phyloP scores from a whole-genome alignment of 306 rosid species.

The Crotalaria pallida region DNA sequence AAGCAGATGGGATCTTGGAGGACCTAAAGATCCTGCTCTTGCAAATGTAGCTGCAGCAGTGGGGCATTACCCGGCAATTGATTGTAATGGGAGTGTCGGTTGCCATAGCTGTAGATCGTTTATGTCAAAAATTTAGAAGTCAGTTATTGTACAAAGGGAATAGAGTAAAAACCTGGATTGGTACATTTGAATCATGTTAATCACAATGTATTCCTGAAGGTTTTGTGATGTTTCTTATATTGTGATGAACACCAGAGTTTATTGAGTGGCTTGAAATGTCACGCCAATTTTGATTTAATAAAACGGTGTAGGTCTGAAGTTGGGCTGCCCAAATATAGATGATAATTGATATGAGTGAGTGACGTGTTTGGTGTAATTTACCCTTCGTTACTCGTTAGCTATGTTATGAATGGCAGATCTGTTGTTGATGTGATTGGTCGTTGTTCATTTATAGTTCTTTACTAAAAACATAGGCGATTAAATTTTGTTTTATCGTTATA shows the following conservation, averaged over 20 bases:
- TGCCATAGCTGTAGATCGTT: conserved; percentile 49
- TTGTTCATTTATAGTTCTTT: conserved; percentile 18
- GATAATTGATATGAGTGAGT: conserved; percentile 19
- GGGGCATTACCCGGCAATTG: conserved; percentile 46
- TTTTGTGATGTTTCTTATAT: conserved; percentile 32
- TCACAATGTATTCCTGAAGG: conserved; percentile 50
- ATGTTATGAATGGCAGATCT: conserved; percentile 22
- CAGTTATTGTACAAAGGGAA: conserved; percentile 55
- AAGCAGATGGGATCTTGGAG: conserved; percentile 74
- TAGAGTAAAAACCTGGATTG: conserved; percentile 39
- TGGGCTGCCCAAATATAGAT: conserved; percentile 25
- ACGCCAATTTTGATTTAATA: conserved; percentile 18
- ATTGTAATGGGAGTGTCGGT: conserved; percentile 55
- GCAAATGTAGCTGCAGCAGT: conserved; percentile 55
- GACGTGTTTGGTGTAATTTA: conserved; percentile 17
- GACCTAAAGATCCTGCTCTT: conserved; percentile 65
- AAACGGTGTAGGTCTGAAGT: conserved; percentile 20
- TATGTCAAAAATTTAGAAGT: conserved; percentile 41
- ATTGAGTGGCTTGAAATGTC: conserved; percentile 53
- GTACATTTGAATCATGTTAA: conserved; percentile 42
- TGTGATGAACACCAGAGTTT: conserved; percentile 39
- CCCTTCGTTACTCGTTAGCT: conserved; percentile 20
- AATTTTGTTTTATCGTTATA: conserved; percentile 14
- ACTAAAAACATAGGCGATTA: neutral
- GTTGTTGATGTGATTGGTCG: conserved; percentile 27